phyloP scores from a whole-genome alignment of 495 filamentous ascomycete genomes.

The Tetracladium setigerum region DNA sequence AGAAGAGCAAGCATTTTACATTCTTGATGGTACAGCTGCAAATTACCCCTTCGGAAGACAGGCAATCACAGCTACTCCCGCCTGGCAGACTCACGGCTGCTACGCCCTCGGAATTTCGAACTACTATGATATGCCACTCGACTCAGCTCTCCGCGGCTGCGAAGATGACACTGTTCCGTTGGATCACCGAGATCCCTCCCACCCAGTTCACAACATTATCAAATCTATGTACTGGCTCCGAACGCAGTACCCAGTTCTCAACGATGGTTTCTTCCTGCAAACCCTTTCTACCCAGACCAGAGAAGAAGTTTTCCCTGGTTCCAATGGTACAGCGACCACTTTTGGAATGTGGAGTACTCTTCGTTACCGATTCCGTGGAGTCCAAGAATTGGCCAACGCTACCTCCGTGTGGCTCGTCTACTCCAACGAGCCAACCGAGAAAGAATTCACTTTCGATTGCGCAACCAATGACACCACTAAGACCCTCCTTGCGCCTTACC shows the following conservation, averaged over 20 bases:
- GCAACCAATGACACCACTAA: no score
- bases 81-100: slow-evolving; percentile 66
- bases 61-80: slow-evolving; percentile 56
- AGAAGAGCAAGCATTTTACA: slow-evolving; percentile 64
- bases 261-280: slow-evolving; percentile 57
- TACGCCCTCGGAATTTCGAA: slow-evolving; percentile 48
- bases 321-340: slow-evolving; percentile 46
- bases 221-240: slow-evolving; percentile 62
- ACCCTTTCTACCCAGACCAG: slow-evolving; percentile 52
- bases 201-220: slow-evolving; percentile 57
- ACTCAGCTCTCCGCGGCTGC: slow-evolving; percentile 47
- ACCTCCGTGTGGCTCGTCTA: no score
- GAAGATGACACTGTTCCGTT: slow-evolving; percentile 49
- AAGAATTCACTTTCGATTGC: no score
- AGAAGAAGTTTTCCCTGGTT: slow-evolving; percentile 45
- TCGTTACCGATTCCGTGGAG: slow-evolving; percentile 35
- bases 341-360: slow-evolving; percentile 59
- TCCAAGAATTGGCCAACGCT: slow-evolving; percentile 41
- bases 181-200: slow-evolving; percentile 65
- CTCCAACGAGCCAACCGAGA: no score
- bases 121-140: slow-evolving; percentile 53
- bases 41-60: slow-evolving; percentile 69
- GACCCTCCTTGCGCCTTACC: no score
- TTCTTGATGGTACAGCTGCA: slow-evolving; percentile 56
- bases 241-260: slow-evolving; percentile 48